Conservation (phyloP, 1,139 yeast species). For the Spencermartinsiella ligniputridi region DNA sequence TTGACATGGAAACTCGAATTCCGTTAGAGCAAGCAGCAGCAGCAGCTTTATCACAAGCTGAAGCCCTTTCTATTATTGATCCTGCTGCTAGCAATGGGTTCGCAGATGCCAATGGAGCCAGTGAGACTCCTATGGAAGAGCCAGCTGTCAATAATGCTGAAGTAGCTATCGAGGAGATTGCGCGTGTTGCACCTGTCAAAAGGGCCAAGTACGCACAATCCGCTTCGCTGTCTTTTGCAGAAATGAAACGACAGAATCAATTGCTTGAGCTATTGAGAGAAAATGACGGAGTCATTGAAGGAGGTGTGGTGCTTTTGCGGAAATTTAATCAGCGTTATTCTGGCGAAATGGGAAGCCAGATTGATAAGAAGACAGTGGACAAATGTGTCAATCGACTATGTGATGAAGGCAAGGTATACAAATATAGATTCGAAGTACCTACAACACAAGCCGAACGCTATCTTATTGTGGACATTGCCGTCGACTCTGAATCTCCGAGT, state of each 20-base stretch:
- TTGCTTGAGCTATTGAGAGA: slow-evolving; percentile 30
- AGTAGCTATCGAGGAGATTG: too few species aligned
- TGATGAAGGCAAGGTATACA: not conserved
- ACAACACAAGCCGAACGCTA: slow-evolving; percentile 10
- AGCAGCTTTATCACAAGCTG: not conserved
- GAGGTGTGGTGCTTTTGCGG: slow-evolving; percentile 25
- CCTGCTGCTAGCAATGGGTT: not conserved
- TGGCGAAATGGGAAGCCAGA: slow-evolving; percentile 21
- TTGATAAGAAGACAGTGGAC: slow-evolving; percentile 34
- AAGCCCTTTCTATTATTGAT: not conserved
- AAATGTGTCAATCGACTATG: slow-evolving; percentile 26
- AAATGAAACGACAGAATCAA: slow-evolving; percentile 31
- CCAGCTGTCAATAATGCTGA: too few species aligned
- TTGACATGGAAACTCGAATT: not conserved
- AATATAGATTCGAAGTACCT: not conserved
- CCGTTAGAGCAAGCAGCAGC: slow-evolving; percentile 1
- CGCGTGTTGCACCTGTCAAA: too few species aligned
- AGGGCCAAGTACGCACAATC: not conserved
- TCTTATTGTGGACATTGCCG: slow-evolving; percentile 18
- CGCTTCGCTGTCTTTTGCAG: slow-evolving; percentile 28
- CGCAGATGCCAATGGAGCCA: not conserved
- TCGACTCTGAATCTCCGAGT: slow-evolving; percentile 20
- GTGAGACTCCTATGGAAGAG: too few species aligned
- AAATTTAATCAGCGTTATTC: slow-evolving; percentile 24
- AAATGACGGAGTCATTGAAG: slow-evolving; percentile 33